These are phyloP conservation scores for Blastobotrys indianensis DNA, from an alignment of 1,139 yeast species.

Conservation along the genomic window DNA sequence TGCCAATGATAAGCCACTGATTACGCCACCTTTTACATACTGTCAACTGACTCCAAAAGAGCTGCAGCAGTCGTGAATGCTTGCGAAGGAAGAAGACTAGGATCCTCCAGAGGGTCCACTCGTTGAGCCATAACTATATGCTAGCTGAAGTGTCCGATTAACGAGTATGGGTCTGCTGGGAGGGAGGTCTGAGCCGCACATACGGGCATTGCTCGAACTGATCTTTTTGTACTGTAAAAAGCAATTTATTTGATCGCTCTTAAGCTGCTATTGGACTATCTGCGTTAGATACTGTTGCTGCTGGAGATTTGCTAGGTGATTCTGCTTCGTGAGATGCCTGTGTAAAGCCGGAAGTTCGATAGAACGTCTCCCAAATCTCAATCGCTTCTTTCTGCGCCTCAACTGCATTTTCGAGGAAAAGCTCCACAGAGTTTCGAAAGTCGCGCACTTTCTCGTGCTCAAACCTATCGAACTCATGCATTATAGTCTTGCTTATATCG, in stretches of 20 bases:
- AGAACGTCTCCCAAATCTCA: conserved; percentile 87
- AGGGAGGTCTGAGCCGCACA: too few species aligned
- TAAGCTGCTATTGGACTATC: too few species aligned
- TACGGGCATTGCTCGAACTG: too few species aligned
- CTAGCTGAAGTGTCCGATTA: too few species aligned
- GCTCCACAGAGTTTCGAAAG: conserved; percentile 84
- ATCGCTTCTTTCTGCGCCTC: conserved; percentile 94
- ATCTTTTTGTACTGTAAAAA: background rate
- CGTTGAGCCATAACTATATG: conserved; percentile 1
- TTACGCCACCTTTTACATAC: conserved; percentile 33
- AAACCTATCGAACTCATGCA: conserved; percentile 60
- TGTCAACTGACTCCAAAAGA: conserved; percentile 86
- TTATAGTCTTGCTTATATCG: conserved; percentile 57
- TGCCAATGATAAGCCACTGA: conserved; percentile 15
- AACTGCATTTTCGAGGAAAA: conserved; percentile 81
- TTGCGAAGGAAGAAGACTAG: conserved; percentile 41
- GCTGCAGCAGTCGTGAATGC: conserved; percentile 98
- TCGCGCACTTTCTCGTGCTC: conserved; percentile 77
- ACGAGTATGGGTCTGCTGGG: too few species aligned
- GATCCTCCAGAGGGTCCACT: conserved; percentile 30
- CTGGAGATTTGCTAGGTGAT: background rate
- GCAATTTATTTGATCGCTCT: too few species aligned
- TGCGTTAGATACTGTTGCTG: too few species aligned
- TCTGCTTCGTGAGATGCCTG: background rate
- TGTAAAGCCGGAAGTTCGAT: conserved; percentile 20